Percentiles rank a stretch among this genome's conserved stretches.
Evolutionary conservation across 1,139 yeast genomes (phyloP).

Genomic region (Yamadazyma oceani): DNA sequence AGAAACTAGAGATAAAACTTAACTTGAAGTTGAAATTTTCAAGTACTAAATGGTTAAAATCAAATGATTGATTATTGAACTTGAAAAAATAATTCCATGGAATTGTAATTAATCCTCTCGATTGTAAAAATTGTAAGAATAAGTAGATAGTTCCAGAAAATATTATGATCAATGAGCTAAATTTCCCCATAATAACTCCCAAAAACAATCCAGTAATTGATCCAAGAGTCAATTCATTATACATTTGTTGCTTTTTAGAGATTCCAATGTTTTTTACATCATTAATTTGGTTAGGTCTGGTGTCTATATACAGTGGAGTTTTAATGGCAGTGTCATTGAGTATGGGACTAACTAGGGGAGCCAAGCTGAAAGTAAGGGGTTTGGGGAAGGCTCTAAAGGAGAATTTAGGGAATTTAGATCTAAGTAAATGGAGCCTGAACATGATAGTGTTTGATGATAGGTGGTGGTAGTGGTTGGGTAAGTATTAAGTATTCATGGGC

Average conservation of each 20-base stretch:
- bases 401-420: constrained; percentile 15
- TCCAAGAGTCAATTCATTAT: constrained; percentile 68
- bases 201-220: constrained; percentile 62
- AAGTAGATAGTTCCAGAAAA: constrained; percentile 52
- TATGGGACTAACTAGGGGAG: constrained; percentile 11
- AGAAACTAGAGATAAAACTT: constrained; percentile 56
- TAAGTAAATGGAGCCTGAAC: constrained; percentile 15
- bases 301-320: constrained; percentile 1
- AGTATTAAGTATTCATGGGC: too few relatives aligned
- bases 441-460: too few relatives aligned
- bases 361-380: constrained; percentile 7
- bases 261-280: constrained; percentile 4
- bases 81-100: constrained; percentile 48
- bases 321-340: constrained; percentile 9
- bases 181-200: constrained; percentile 67
- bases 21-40: constrained; percentile 67
- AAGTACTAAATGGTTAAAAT: constrained; percentile 53
- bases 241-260: constrained; percentile 26
- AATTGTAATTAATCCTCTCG: constrained; percentile 53
- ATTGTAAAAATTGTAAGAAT: constrained; percentile 57
- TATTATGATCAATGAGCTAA: constrained; percentile 58
- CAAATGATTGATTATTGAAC: constrained; percentile 47
- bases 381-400: constrained; percentile 9
- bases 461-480: too few relatives aligned
- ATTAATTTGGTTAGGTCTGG: constrained; percentile 2